Conservation (phyloP, 2,329 filamentous ascomycete species). For the Xylaria sp. region DNA sequence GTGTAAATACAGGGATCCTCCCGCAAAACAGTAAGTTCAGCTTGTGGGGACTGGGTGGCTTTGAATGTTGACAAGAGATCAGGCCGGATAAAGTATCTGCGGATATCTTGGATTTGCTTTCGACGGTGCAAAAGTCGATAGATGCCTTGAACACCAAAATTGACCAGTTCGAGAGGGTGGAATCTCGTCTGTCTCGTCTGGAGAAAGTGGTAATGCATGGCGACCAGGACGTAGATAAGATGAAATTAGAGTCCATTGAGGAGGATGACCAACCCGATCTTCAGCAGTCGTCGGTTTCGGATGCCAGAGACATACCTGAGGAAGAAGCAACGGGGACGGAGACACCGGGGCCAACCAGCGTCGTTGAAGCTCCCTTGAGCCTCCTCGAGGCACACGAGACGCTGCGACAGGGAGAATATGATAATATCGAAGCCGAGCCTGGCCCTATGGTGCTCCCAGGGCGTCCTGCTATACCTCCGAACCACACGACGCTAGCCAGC, state of each 20-base stretch:
- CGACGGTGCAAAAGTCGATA: constrained; percentile 43
- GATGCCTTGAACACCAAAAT: constrained; percentile 38
- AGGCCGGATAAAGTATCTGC: constrained; percentile 65
- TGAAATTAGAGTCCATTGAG: constrained; percentile 44
- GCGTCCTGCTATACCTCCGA: constrained; percentile 75
- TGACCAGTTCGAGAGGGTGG: constrained; percentile 43
- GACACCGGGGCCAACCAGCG: constrained; percentile 40
- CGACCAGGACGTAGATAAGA: constrained; percentile 36
- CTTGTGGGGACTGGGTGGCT: not conserved
- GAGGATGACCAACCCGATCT: constrained; percentile 40
- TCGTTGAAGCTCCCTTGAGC: constrained; percentile 35
- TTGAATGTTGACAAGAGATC: constrained; percentile 6
- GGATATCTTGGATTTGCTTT: constrained; percentile 64
- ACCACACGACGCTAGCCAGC: constrained; percentile 90
- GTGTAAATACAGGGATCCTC: constrained; percentile 89
- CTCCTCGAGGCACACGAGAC: constrained; percentile 42
- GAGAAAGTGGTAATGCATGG: constrained; percentile 42
- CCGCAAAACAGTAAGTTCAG: constrained; percentile 80
- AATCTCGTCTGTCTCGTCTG: constrained; percentile 47
- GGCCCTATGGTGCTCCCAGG: constrained; percentile 60
- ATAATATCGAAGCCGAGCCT: constrained; percentile 58
- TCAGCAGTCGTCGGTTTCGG: constrained; percentile 30
- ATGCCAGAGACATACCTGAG: constrained; percentile 24
- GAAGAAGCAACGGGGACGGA: constrained; percentile 33
- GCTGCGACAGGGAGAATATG: constrained; percentile 46